A percentile compares a stretch with the other conserved stretches of the same genome.
Evolutionary conservation across 139 green algal species (phyloP).

Genomic region (Coccomyxa sp.): DNA sequence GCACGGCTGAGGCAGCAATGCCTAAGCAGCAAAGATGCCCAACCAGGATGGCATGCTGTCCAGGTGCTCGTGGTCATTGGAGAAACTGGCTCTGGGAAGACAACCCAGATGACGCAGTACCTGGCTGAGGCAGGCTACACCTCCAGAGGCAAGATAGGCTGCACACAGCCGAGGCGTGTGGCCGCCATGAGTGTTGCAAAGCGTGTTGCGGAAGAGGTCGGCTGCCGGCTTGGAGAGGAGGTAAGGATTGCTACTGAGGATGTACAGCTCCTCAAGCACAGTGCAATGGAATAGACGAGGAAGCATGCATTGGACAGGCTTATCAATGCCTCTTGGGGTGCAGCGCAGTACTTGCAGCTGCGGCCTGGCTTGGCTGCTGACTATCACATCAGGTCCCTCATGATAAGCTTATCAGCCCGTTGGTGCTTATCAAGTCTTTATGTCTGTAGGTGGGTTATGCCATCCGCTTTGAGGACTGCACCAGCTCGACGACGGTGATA

Average conservation of each 20-base stretch:
- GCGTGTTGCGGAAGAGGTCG: conserved; percentile 92
- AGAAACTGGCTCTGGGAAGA: conserved; percentile 95
- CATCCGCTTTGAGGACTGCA: conserved; percentile 98
- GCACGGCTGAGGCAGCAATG: neutral
- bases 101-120: conserved; percentile 99
- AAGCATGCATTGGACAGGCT: neutral
- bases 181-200: conserved; percentile 96
- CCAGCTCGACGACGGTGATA: conserved; percentile 82
- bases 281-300: no score
- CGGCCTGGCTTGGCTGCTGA: neutral
- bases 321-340: no score
- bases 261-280: no score
- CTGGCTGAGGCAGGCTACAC: conserved; percentile 86
- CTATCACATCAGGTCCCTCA: no score
- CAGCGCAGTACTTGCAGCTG: neutral
- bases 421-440: no score
- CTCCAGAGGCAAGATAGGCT: conserved; percentile 73
- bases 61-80: conserved; percentile 82
- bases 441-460: conserved; percentile 94
- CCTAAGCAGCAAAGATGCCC: neutral
- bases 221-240: conserved; percentile 80
- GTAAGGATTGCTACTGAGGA: conserved; percentile 38
- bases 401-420: no score
- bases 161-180: conserved; percentile 93
- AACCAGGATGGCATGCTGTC: no score